A percentile compares a stretch with the other conserved stretches of the same genome.
phyloP scores from a whole-genome alignment of 148 eudicot genomes.

The Spergularia marina region DNA sequence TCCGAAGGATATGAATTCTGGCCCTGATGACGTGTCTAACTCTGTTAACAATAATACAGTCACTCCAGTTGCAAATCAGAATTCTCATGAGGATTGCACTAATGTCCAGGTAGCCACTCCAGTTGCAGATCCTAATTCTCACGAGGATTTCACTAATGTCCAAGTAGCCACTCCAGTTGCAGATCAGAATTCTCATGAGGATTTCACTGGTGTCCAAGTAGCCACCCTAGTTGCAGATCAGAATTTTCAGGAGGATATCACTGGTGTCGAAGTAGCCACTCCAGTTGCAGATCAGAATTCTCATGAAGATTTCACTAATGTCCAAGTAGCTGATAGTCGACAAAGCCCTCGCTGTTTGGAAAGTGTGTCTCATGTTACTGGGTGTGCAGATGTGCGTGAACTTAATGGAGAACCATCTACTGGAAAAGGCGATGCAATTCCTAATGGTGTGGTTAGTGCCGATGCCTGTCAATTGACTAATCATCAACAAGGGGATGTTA shows the following conservation, averaged over 20 bases:
- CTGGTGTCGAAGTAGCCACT: too few species aligned
- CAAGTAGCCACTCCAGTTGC: too few species aligned
- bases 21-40: slow-evolving; percentile 8
- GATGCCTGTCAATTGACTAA: background rate
- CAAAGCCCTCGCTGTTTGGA: background rate
- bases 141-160: too few species aligned
- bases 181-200: too few species aligned
- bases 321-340: slow-evolving; percentile 8
- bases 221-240: too few species aligned
- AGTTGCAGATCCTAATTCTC: too few species aligned
- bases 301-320: background rate
- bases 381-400: background rate
- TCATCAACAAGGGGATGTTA: background rate
- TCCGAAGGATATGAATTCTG: slow-evolving; percentile 21
- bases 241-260: too few species aligned
- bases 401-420: slow-evolving; percentile 12
- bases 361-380: slow-evolving; percentile 13
- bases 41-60: slow-evolving; percentile 11
- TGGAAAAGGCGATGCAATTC: background rate
- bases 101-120: too few species aligned
- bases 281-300: too few species aligned
- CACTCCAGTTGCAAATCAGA: slow-evolving; percentile 10
- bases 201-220: too few species aligned
- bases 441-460: background rate
- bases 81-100: background rate